Evolutionary conservation across 768 basidiomycete species (phyloP), one percentile per base, ranked within the genome.

Genomic region (Trametes punicea): DNA sequence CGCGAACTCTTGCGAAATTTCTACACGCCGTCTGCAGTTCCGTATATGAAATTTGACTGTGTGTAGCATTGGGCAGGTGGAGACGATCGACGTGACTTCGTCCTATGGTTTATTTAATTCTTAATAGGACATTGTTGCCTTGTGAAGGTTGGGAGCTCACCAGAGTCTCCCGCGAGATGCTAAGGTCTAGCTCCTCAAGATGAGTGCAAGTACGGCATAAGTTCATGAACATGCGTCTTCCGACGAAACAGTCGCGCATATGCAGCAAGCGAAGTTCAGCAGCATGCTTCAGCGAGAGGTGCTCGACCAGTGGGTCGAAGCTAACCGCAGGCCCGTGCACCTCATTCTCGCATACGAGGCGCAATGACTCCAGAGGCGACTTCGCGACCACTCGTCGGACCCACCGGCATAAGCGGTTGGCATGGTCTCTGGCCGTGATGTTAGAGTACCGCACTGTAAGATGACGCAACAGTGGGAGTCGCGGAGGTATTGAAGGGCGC

Each of bases 381-480:
- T 61, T 59, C 0, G 67, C 41, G 16, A 77, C 68, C 9, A 71
- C 70, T 8, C 70, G 69, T 13, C 72, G 69, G 23, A 77, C 67
- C 78, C 78, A 80, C 45, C 69, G 73, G 56, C 71, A 74, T 0
- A 80, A 60, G 34, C 66, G 61, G 20, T 62, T 55, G 2, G 68
- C 70, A 26, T 75, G 67, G 6, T 46, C 51, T 20, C 62, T 59
- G 1, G 65, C 62, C 23, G 46, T 39, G 0, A 64, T 46, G 30
- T 58, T 53, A 8, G 60, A 38, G 56, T 73, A 62, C 1, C 55
- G 52, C 3, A 72, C 72, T 1, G 72, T 67, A 29, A 78, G 63
- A 13, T 65, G 65, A 39, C 65, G 70, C n/a, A 77, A 60, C 18
- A 57, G 57, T 7, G 57, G 56, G 39, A 75, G 62, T 10, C 42